Evolutionary conservation across 805 yeast genomes (phyloP), one percentile per base, ranked within the genome.

Genomic region (Ogataea paraovalis): DNA sequence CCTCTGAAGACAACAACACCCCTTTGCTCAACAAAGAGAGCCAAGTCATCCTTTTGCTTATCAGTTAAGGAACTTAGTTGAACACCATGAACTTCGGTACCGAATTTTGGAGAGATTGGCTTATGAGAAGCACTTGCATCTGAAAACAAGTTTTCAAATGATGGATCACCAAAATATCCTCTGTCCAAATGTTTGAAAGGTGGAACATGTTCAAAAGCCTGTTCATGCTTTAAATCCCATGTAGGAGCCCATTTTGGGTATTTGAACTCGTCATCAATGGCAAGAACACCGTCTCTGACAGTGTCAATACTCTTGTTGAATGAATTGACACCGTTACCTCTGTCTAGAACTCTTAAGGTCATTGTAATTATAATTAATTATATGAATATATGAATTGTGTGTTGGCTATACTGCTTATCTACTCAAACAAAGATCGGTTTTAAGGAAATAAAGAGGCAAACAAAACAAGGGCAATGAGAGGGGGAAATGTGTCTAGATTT

Each of bases 41-140:
- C 88, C 50, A 85, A 71, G 52, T 85, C 91, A 55, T 85, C 82
- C 63, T 79, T 82, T 27, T 76, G 87, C n/a, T 66, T 63, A 42
- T 72, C 73, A 44, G 72, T 61, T 53, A 84, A 72, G 37, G 70
- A 62, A 16, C 83, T 75, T 46, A 83, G 67, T 60, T 82, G 87
- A 38, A 85, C 58, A 28, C 83, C 84, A 3, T 62, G 64, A 39
- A 85, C 66, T 51, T 79, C 87, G 25, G 82, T 69, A 19, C 92
- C 94, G 45, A 86, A 71, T 56, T 79, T 83, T 27, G 92, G 91
- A 1, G 88, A 78, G 36, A 85, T 62, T 52, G 76, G 77, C 41
- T 61, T 61, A 23, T 59, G 45, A 18, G 55, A 54, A 22, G 62
- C 61, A 34, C 61, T 49, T 46, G 52, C 49, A 3, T 49, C 53